Conservation (phyloP, 305 asterid genomes). For the Solanum hybrid region DNA sequence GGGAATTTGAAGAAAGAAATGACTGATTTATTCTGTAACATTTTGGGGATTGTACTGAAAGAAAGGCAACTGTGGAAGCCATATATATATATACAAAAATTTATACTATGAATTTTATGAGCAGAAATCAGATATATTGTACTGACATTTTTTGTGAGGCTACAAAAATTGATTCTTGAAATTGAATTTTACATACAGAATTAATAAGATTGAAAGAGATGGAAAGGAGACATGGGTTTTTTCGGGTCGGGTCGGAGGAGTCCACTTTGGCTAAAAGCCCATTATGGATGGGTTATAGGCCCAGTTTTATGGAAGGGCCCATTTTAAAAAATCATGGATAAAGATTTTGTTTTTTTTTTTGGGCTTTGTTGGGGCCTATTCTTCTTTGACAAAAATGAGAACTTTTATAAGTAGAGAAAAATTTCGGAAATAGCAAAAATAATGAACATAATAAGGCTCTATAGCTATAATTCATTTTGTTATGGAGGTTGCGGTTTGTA, state of each 20-base stretch:
- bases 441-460: not conserved
- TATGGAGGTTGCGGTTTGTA: not conserved
- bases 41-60: not conserved
- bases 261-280: not conserved
- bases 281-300: not conserved
- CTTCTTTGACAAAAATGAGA: not conserved
- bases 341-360: not conserved
- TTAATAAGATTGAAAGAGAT: not conserved
- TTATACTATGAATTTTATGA: not conserved
- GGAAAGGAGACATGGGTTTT: not conserved
- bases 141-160: not conserved
- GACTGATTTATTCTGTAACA: constrained; percentile 9
- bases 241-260: not conserved
- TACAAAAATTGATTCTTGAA: not conserved
- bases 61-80: constrained; percentile 25
- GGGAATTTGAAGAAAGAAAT: constrained; percentile 20
- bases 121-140: not conserved
- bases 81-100: not conserved
- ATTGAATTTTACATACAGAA: not conserved
- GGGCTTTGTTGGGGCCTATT: not conserved
- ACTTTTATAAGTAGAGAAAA: no score
- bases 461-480: not conserved
- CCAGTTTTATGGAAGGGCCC: not conserved
- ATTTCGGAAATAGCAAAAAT: not conserved
- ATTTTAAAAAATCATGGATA: not conserved